These are phyloP conservation scores for Eimeria sp. DNA, from an alignment of 169 alveolate species.

Conservation along the genomic window DNA sequence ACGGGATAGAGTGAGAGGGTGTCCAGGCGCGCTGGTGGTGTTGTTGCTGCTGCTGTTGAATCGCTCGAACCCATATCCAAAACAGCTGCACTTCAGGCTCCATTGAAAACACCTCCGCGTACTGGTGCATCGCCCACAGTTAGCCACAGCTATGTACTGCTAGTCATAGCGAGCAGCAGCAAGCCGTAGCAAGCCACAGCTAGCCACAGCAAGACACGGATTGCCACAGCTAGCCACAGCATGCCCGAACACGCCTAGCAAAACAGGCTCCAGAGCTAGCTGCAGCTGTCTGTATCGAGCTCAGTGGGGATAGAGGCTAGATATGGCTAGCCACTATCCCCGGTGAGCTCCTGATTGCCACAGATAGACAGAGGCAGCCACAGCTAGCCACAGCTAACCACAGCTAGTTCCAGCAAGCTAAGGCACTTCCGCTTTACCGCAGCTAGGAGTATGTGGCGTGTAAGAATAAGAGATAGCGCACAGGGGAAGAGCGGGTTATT, in stretches of 20 bases:
- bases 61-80: background rate
- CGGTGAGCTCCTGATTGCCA: background rate
- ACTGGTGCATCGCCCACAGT: background rate
- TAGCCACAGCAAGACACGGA: background rate
- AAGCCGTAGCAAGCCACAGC: background rate
- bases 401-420: conserved; percentile 84
- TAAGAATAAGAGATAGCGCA: background rate
- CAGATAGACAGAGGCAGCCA: background rate
- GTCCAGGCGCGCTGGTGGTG: background rate
- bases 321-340: too few species aligned
- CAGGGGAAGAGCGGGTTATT: background rate
- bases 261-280: too few species aligned
- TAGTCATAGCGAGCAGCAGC: background rate
- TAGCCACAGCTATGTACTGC: background rate
- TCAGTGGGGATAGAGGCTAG: too few species aligned
- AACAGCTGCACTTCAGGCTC: background rate
- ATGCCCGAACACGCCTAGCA: too few species aligned
- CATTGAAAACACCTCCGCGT: background rate
- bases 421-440: background rate
- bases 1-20: background rate
- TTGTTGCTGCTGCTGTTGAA: background rate
- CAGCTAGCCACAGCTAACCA: conserved; percentile 34
- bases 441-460: background rate
- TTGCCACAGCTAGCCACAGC: background rate
- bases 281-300: too few species aligned